Evolutionary conservation across 2,329 filamentous ascomycete species (phyloP).

Genomic region (Diplodia mutila): DNA sequence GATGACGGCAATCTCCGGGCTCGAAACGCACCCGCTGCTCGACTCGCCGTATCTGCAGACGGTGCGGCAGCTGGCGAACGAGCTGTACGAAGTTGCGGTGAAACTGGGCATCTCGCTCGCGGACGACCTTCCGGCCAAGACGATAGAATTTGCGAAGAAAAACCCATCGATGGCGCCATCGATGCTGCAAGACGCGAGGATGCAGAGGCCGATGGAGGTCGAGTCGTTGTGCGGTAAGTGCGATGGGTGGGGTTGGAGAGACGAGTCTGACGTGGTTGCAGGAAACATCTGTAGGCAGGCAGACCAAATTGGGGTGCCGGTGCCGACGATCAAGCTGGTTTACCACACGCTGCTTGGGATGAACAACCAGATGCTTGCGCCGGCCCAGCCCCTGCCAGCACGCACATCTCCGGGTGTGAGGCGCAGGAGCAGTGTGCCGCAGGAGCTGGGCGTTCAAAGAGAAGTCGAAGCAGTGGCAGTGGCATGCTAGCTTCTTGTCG

Average conservation of each 20-base stretch:
- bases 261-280: neutral
- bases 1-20: slow-evolving; percentile 29
- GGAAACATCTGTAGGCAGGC: slow-evolving; percentile 19
- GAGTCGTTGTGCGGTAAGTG: slow-evolving; percentile 31
- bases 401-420: neutral
- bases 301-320: slow-evolving; percentile 14
- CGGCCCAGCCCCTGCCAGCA: neutral
- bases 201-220: slow-evolving; percentile 31
- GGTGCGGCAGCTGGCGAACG: slow-evolving; percentile 29
- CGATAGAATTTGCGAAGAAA: slow-evolving; percentile 28
- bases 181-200: slow-evolving; percentile 33
- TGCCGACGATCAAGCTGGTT: slow-evolving; percentile 21
- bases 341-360: slow-evolving; percentile 21
- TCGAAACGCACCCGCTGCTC: slow-evolving; percentile 31
- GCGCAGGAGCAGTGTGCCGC: neutral
- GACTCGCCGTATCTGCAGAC: slow-evolving; percentile 25
- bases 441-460: neutral
- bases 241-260: no score
- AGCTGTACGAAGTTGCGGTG: slow-evolving; percentile 30
- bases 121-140: slow-evolving; percentile 25
- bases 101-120: slow-evolving; percentile 28
- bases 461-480: neutral
- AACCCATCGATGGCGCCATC: slow-evolving; percentile 31
- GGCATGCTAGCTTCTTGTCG: neutral
- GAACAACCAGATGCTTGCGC: slow-evolving; percentile 1